These are phyloP conservation scores for Gaultheria prostrata DNA, from an alignment of 148 eudicot genomes.

Conservation along the genomic window DNA sequence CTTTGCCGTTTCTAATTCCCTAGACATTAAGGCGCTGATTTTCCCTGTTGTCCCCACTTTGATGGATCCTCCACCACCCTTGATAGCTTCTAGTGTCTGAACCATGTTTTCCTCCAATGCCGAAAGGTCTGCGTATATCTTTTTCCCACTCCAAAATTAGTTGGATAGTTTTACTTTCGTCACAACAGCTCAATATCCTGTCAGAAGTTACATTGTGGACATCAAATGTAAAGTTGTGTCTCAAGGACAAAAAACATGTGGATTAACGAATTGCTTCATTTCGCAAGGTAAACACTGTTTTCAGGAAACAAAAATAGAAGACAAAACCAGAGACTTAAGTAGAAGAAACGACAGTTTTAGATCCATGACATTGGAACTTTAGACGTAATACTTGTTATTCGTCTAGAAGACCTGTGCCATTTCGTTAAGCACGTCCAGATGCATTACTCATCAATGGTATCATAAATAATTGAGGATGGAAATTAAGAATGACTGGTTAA, in stretches of 20 bases:
- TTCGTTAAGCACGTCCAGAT: background rate
- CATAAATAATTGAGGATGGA: too few relatives aligned
- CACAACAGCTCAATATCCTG: slow-evolving; percentile 13
- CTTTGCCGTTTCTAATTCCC: slow-evolving; percentile 54
- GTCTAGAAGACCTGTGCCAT: background rate
- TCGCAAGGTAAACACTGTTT: background rate
- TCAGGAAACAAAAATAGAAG: background rate
- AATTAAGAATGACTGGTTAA: background rate
- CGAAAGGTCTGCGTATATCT: background rate
- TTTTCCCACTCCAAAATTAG: background rate
- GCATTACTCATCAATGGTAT: background rate
- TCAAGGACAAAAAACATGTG: background rate
- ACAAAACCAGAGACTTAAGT: background rate
- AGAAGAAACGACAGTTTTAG: background rate
- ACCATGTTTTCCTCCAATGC: slow-evolving; percentile 42
- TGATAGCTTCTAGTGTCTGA: slow-evolving; percentile 66
- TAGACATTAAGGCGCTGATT: slow-evolving; percentile 69
- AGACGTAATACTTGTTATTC: background rate
- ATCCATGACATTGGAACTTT: background rate
- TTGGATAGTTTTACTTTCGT: background rate
- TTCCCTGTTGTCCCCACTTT: slow-evolving; percentile 81
- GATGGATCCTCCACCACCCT: slow-evolving; percentile 80
- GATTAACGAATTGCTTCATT: background rate
- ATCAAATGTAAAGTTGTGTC: background rate
- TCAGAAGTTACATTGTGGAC: background rate